Evolutionary conservation across 768 basidiomycete species (phyloP), one percentile per base, ranked within the genome.

Genomic region (Pulveroboletus sp.): DNA sequence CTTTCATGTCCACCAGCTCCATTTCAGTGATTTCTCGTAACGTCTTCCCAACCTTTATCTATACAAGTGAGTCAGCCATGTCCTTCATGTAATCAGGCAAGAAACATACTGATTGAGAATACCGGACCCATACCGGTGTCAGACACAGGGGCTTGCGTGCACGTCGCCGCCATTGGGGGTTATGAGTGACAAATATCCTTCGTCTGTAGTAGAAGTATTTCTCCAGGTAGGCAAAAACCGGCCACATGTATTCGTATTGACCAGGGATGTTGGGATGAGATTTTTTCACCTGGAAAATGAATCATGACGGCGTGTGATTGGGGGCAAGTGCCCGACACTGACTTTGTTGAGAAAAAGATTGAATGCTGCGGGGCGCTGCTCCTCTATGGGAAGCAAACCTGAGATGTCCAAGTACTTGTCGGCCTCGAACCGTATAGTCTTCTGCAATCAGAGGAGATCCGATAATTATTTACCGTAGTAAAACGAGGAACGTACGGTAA

Each of bases 211-310:
- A 1, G 1, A 62, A 23, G 31, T 63, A 51, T 14, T 50, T 20
- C 11, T 53, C 52, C 6, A 50, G 31, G 51, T 61, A 61, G 31
- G 48, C 54, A 23, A 58, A 10, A 6, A 57, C 50, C 2, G 51
- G 48, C 58, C 61, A 62, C 0, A 41, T 37, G 23, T 55, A 45
- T 1, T 56, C 49, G 16, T 61, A 63, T 43, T 34, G 54, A 45
- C 32, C 45, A 11, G 48, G 23, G 24, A 63, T 22, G 7, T 22
- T 49, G 10, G 50, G 52, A 6, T 63, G 22, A 8, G 12, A 13
- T 19, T 30, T 47, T 42, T 53, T 61, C 2, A 58, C 23, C 59
- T 59, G 48, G 16, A 16, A 17, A 20, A 4, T 12, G 20, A 23
- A 23, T 47, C n/a, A 45, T 10, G 5, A 49, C 32, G 34, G 5